phyloP scores from a whole-genome alignment of 129 eudicot genomes.

The Kitagawia praeruptora region DNA sequence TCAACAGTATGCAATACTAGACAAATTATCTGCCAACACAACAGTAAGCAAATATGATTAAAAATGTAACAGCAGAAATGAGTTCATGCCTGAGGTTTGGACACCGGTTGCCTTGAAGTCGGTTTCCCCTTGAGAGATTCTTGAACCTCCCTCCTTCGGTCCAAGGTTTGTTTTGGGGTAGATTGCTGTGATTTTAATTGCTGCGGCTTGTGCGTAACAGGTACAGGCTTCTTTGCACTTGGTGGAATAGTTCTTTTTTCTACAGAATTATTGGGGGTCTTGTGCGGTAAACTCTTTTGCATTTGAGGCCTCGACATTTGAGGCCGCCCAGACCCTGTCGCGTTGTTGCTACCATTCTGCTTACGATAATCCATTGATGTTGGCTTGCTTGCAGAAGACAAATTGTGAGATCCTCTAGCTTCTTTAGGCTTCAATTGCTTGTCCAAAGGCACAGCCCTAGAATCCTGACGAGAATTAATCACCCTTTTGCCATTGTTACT shows the following conservation, averaged over 20 bases:
- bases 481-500: conserved; percentile 30
- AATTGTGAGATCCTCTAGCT: conserved; percentile 37
- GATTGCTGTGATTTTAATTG: conserved; percentile 28
- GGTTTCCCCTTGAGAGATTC: conserved; percentile 32
- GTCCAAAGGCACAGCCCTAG: conserved; percentile 27
- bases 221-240: conserved; percentile 28
- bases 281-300: conserved; percentile 39
- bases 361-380: conserved; percentile 38
- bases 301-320: conserved; percentile 41
- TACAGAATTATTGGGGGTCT: conserved; percentile 18
- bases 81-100: conserved; percentile 57
- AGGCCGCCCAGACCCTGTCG: conserved; percentile 74
- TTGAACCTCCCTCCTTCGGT: conserved; percentile 28
- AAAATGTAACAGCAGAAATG: background rate
- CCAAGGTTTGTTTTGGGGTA: conserved; percentile 31
- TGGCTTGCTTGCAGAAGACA: conserved; percentile 29
- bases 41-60: background rate
- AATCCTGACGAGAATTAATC: conserved; percentile 38
- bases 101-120: conserved; percentile 29
- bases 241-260: conserved; percentile 33
- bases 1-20: background rate
- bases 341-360: conserved; percentile 46
- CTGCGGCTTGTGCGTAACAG: conserved; percentile 30
- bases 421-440: conserved; percentile 36
- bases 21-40: background rate